Conservation (phyloP, 495 filamentous ascomycete genomes). For the Ascodesmis nigricans region DNA sequence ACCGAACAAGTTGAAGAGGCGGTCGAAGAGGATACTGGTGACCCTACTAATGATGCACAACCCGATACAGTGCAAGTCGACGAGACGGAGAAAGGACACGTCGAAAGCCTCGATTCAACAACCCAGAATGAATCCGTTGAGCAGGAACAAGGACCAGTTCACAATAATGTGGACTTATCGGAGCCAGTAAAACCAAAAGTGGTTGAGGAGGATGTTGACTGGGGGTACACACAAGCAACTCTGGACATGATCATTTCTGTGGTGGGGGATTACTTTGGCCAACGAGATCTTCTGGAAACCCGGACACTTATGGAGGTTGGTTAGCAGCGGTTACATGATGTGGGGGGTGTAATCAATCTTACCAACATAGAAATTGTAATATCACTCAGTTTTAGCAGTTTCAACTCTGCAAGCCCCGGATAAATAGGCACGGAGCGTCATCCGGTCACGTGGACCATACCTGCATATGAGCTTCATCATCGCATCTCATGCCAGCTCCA, state of each 20-base stretch:
- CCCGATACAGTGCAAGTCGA: neutral
- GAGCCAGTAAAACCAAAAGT: neutral
- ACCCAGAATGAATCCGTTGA: neutral
- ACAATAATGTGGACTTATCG: neutral
- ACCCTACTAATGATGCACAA: too few species aligned
- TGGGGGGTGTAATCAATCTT: too few species aligned
- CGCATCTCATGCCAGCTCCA: too few species aligned
- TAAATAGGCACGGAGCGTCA: too few species aligned
- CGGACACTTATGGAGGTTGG: slow-evolving; percentile 7
- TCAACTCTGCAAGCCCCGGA: too few species aligned
- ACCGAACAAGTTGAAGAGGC: slow-evolving; percentile 6
- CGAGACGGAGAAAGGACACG: slow-evolving; percentile 1
- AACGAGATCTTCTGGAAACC: slow-evolving; percentile 55
- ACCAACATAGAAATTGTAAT: too few species aligned
- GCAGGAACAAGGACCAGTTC: slow-evolving; percentile 1
- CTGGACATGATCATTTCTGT: slow-evolving; percentile 86
- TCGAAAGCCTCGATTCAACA: neutral
- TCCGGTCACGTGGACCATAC: too few species aligned
- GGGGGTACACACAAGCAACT: slow-evolving; percentile 22
- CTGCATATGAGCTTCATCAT: too few species aligned
- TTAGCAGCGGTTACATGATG: too few species aligned
- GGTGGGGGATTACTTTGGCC: slow-evolving; percentile 74
- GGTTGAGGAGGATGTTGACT: neutral
- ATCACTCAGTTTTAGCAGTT: too few species aligned
- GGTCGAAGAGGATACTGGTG: slow-evolving; percentile 2